Evolutionary conservation across 257 asterid species (phyloP), one percentile per base, ranked within the genome.

Genomic region (Przewalskia tangutica): DNA sequence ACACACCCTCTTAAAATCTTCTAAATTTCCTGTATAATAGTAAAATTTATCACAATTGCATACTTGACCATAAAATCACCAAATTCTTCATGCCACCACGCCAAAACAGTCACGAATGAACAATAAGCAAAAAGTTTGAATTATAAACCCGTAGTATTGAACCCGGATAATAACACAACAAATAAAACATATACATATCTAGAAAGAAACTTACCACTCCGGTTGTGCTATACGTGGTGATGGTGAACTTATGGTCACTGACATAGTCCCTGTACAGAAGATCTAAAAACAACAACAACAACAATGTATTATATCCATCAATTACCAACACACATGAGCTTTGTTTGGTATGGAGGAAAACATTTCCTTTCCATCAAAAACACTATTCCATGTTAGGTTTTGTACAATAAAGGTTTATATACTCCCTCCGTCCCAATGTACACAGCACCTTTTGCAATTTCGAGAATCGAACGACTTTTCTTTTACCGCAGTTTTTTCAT

Each of bases 221-320:
- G 20, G 63, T 76, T 58, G 85, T 9, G 77, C 82, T 76, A 67
- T 34, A 82, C 2, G 85, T 82, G n/a, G 85, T 82, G 68, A 82
- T 12, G 34, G 85, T 77, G 40, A 82, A 82, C 79, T 76, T 82
- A 34, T 82, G 85, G 78, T 82, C 85, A 71, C 64, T 51, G 27
- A 60, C 82, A 71, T 82, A 82, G 68, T 82, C 85, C 32, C 54
- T 66, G 82, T 82, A 82, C 66, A 82, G 78, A 82, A 82, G 85
- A 82, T 82, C 85, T 82, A 50, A 73, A 66, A 71, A 58, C 18
- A 59, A 53, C 14, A 81, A 53, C 14, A 81, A 68, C 6, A 23
- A 51, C 17, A 38, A 38, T 0, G 10, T 12, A 64, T 46, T 44
- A 44, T 5, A 70, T 44, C 55, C 9, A 67, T 67, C 77, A 68